These are phyloP conservation scores for Calcarisporium arbuscula DNA, from an alignment of 2,329 filamentous ascomycete genomes.

Conservation along the genomic window DNA sequence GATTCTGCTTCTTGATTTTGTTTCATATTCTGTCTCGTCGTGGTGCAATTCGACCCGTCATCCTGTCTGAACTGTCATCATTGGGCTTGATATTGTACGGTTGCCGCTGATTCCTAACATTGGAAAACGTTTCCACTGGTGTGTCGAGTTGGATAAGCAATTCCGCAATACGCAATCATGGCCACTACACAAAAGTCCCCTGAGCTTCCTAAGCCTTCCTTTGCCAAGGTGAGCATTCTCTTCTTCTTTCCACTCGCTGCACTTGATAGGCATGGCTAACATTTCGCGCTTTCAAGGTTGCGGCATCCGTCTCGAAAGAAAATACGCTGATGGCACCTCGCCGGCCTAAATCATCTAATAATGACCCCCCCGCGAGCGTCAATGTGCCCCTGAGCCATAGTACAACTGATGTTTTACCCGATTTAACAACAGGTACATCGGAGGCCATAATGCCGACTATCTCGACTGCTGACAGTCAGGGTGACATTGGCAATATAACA, in stretches of 20 bases:
- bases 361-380: conserved; percentile 17
- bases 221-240: conserved; percentile 60
- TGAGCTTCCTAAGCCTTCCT: conserved; percentile 56
- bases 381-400: too few species aligned
- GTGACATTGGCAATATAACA: conserved; percentile 19
- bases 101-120: too few species aligned
- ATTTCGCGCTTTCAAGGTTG: conserved; percentile 31
- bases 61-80: too few species aligned
- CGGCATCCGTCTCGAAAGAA: conserved; percentile 34
- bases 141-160: conserved; percentile 16
- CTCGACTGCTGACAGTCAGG: too few species aligned
- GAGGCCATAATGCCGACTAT: too few species aligned
- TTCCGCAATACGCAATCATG: too few species aligned
- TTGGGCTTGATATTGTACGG: too few species aligned
- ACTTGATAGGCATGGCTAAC: conserved; percentile 5
- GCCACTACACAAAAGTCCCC: conserved; percentile 39
- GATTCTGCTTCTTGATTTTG: conserved; percentile 48
- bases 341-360: too few species aligned
- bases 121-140: too few species aligned
- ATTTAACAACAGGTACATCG: too few species aligned
- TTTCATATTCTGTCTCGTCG: conserved; percentile 24
- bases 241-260: conserved; percentile 3
- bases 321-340: too few species aligned
- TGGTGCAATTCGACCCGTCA: conserved; percentile 18
- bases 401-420: too few species aligned